Percentiles rank a stretch among this genome's conserved stretches.
phyloP scores from a whole-genome alignment of 2,329 filamentous ascomycete species.

The Pseudocercospora crystallina region DNA sequence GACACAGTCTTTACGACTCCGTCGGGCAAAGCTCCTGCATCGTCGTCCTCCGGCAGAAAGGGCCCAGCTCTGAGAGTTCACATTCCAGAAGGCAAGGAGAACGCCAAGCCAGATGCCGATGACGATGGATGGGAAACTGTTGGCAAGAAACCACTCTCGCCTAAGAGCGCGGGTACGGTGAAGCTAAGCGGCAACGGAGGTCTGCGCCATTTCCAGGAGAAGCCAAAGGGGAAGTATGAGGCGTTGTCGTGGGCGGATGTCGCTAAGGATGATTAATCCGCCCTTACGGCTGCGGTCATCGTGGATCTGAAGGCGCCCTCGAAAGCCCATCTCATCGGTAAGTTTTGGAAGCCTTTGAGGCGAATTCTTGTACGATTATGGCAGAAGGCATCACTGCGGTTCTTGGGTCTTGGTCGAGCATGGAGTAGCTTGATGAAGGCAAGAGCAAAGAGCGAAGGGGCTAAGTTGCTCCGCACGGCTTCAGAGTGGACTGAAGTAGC shows the following conservation, averaged over 20 bases:
- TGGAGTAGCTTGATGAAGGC: too few relatives aligned
- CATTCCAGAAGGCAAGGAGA: conserved; percentile 4
- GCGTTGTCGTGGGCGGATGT: conserved; percentile 16
- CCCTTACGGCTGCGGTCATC: too few relatives aligned
- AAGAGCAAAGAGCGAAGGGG: too few relatives aligned
- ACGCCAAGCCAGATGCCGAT: conserved; percentile 2
- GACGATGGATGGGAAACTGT: conserved; percentile 22
- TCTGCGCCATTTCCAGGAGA: conserved; percentile 21
- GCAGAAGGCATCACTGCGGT: too few relatives aligned
- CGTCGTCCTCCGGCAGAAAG: conserved; percentile 14
- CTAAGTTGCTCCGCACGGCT: too few relatives aligned
- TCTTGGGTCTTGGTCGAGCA: too few relatives aligned
- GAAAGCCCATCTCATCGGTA: too few relatives aligned
- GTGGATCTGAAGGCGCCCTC: too few relatives aligned
- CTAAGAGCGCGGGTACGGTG: conserved; percentile 14
- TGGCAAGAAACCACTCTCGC: conserved; percentile 20
- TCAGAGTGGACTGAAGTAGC: too few relatives aligned
- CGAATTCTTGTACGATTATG: too few relatives aligned
- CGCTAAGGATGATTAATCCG: conserved; percentile 9
- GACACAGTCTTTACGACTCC: conserved; percentile 14
- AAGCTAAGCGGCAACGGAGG: conserved; percentile 24
- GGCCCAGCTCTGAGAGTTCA: conserved; percentile 3
- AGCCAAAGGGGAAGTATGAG: conserved; percentile 18
- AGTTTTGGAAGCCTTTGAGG: too few relatives aligned
- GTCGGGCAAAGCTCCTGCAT: conserved; percentile 4